These are phyloP conservation scores for Fraxinus paxiana DNA, from an alignment of 305 asterid species.

Conservation along the genomic window DNA sequence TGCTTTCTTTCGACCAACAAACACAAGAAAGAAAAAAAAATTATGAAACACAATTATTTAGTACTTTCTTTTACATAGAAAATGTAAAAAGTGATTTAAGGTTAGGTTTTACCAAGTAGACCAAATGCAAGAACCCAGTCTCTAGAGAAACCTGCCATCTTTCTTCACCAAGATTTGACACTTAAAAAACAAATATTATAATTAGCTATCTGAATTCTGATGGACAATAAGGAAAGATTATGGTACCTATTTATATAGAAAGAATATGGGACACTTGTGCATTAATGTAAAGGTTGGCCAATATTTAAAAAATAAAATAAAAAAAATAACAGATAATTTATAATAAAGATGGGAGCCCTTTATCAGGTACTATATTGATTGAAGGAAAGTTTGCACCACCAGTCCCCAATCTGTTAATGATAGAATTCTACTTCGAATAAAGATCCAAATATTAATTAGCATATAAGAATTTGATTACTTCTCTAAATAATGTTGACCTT, in stretches of 20 bases:
- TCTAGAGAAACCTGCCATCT: conserved; percentile 22
- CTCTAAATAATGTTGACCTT: background rate
- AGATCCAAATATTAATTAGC: background rate
- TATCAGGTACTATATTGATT: conserved; percentile 15
- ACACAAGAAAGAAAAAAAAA: too few species aligned
- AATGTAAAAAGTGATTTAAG: background rate
- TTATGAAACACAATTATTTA: background rate
- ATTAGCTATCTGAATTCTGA: background rate
- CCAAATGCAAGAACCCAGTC: conserved; percentile 34
- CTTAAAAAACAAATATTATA: background rate
- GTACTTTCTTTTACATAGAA: background rate
- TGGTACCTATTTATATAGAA: conserved; percentile 20
- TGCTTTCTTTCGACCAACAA: background rate
- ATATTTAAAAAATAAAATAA: background rate
- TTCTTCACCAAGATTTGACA: background rate
- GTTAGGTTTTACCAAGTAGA: conserved; percentile 23
- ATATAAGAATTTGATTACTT: background rate
- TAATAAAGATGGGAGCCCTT: conserved; percentile 13
- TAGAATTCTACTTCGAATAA: background rate
- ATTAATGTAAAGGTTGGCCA: conserved; percentile 14
- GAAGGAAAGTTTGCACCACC: background rate
- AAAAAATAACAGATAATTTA: background rate
- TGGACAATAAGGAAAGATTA: background rate
- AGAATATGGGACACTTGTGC: background rate
- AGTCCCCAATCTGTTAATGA: background rate